Base-by-base conservation (phyloP, 2,329 filamentous ascomycete species). In the Trichoderma koningii region DNA sequence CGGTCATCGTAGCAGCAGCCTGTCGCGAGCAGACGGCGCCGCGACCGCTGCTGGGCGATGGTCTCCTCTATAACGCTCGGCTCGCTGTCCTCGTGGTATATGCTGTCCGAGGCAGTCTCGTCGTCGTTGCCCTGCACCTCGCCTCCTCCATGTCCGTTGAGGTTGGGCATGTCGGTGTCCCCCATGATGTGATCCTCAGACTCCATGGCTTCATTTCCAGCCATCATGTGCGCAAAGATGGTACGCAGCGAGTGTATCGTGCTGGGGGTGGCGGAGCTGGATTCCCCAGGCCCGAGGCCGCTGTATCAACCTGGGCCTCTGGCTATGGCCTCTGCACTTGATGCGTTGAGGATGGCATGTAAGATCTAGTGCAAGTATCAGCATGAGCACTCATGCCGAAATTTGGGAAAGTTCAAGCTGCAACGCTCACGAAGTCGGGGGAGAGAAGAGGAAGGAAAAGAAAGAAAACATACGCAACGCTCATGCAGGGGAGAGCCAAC, bases 1-100 rank as follows among this genome's bases (percentile, higher is more conserved):
- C 94, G 87, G 65, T 92, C 88, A 78, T 99, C 95, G 74, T 98
- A 99, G 69, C 91, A 94, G 67, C 90, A 87, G 3, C 91, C 91
- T 0, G 90, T 93, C 0, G 89, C 86, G 1, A 91, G 80, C 28
- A 86, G 77, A 2, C 82, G 81, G 44, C 77, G 80, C 47, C 77
- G 80, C 64, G 78, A 77, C 15, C 74, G 75, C 57, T 81, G 70
- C 59, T 78, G 75, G 3, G 76, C 77, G 2, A 75, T 70, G 7
- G 76, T 76, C 2, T 80, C 71, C 10, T 77, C 74, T 17, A 77
- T 76, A 3, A 76, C 75, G 10, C 76, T 76, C 1, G 74, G 72
- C 15, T 75, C 74, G 15, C 71, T 76, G 14, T 76, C 76, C 28
- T 74, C 74, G 38, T 76, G 73, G 48, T 72, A 76, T 64, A 73